phyloP scores from a whole-genome alignment of 495 filamentous ascomycete species.

The Wilcoxina mikolae region DNA sequence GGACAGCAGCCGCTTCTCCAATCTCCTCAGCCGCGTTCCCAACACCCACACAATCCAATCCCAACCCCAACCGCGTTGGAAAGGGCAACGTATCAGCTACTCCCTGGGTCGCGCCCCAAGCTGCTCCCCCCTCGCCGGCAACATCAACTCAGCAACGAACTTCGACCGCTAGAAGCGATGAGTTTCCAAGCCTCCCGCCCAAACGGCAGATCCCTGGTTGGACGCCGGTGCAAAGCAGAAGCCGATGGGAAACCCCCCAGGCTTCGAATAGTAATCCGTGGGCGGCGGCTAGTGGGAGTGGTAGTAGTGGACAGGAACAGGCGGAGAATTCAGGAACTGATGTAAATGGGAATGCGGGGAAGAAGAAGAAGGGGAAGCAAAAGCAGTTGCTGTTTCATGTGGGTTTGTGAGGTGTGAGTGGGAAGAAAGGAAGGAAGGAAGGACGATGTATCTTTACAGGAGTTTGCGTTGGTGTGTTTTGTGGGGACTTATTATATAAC shows the following conservation, averaged over 20 bases:
- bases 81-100: slow-evolving; percentile 35
- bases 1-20: slow-evolving; percentile 30
- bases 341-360: background rate
- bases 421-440: too few species aligned
- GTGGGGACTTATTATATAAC: too few species aligned
- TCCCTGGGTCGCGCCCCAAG: slow-evolving; percentile 36
- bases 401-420: slow-evolving; percentile 14
- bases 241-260: slow-evolving; percentile 12
- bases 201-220: slow-evolving; percentile 20
- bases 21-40: slow-evolving; percentile 27
- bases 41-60: slow-evolving; percentile 24
- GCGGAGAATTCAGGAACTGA: slow-evolving; percentile 3
- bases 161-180: slow-evolving; percentile 7
- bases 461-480: too few species aligned
- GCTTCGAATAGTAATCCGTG: slow-evolving; percentile 7
- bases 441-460: too few species aligned
- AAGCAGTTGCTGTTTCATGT: slow-evolving; percentile 24
- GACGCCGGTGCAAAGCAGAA: slow-evolving; percentile 16
- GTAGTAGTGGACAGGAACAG: slow-evolving; percentile 3
- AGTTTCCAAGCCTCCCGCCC: slow-evolving; percentile 23
- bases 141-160: background rate
- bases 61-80: slow-evolving; percentile 21
- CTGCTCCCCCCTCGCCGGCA: slow-evolving; percentile 27
- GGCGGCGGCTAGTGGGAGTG: slow-evolving; percentile 9
- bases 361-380: slow-evolving; percentile 25